Percentiles rank a stretch among this genome's conserved stretches.
Evolutionary conservation across 1,284 basidiomycete genomes (phyloP).

Genomic region (Pseudozyma tsukubaensis): DNA sequence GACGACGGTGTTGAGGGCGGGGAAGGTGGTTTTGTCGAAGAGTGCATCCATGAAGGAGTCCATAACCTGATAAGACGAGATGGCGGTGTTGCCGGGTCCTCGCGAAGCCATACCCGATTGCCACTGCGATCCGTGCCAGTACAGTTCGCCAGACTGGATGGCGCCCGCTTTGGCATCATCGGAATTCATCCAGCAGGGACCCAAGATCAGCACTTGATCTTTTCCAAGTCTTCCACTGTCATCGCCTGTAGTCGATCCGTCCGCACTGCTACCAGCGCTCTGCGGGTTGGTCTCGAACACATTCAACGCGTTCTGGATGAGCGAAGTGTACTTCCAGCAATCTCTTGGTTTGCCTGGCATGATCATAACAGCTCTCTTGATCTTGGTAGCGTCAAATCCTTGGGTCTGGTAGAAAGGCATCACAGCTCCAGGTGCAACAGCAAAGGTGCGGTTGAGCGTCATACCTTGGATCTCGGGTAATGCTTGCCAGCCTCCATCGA

Average conservation of each 20-base stretch:
- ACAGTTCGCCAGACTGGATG: slow-evolving; percentile 41
- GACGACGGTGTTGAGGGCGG: slow-evolving; percentile 51
- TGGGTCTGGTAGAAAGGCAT: slow-evolving; percentile 60
- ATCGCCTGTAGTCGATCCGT: slow-evolving; percentile 7
- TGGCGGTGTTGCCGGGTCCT: slow-evolving; percentile 30
- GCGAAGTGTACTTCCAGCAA: slow-evolving; percentile 62
- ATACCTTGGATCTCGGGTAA: slow-evolving; percentile 54
- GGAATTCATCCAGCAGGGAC: slow-evolving; percentile 59
- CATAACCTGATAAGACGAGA: slow-evolving; percentile 54
- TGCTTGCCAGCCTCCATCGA: slow-evolving; percentile 70
- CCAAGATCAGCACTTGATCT: slow-evolving; percentile 53
- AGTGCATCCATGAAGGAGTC: slow-evolving; percentile 56
- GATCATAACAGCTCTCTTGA: slow-evolving; percentile 63
- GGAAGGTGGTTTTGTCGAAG: slow-evolving; percentile 57
- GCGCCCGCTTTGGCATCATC: slow-evolving; percentile 50
- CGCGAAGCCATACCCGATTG: slow-evolving; percentile 50
- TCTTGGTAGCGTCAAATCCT: slow-evolving; percentile 39
- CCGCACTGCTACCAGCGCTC: slow-evolving; percentile 13
- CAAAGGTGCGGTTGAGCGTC: slow-evolving; percentile 53
- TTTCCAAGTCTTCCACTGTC: slow-evolving; percentile 2
- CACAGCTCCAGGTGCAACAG: slow-evolving; percentile 29
- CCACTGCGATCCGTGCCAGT: slow-evolving; percentile 58
- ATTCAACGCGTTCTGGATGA: slow-evolving; percentile 54
- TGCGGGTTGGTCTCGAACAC: slow-evolving; percentile 39
- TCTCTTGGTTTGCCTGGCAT: slow-evolving; percentile 64